Base-by-base conservation (phyloP, 352 stramenopile species). In the Phytophthora megakarya region DNA sequence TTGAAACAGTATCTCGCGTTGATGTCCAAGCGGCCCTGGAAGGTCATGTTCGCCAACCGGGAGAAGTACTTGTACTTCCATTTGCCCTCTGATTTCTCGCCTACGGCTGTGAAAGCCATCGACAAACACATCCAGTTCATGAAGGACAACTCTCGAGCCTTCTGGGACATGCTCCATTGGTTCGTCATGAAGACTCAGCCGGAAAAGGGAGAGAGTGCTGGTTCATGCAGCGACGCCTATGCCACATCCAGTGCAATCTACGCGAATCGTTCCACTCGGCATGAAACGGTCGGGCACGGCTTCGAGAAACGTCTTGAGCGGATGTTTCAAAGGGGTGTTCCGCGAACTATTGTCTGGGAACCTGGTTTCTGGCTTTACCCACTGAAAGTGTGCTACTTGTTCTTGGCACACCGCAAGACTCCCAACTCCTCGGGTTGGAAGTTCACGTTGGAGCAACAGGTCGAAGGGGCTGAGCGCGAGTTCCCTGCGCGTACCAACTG, bases 111-210 rank as follows among this genome's bases (percentile, higher is more conserved):
- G 2, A 1, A 0, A 5, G 5, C 30, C 7, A n/a, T 60, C 5
- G 19, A 30, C 5, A 12, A 43, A 5, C 38, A 60, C 18, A 4
- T 50, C 11, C 2, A 5, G 4, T 45, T 38, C 11, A 16, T 55
- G 0, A 2, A 32, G 11, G 26, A 21, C 10, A 15, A 63, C 6
- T n/a, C 18, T 11, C 22, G 39, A 2, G 44, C 23, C 8, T 63
- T 56, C 16, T 63, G 25, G 32, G 44, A 63, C 5, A 18, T 49
- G 1, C 25, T 43, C 8, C 44, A 56, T 23, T 56, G 55, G 44
- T 12, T 63, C 1, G 26, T 15, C 3, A 37, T 62, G 16, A 44
- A 43, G n/a, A 38, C 8, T 28, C 50, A 43, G 13, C n/a, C 25
- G 3, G 28, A 16, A 21, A n/a, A 25, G 26, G 16, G 32, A 5